Evolutionary conservation across 257 asterid genomes (phyloP).

Genomic region (Ocimum tenuiflorum): DNA sequence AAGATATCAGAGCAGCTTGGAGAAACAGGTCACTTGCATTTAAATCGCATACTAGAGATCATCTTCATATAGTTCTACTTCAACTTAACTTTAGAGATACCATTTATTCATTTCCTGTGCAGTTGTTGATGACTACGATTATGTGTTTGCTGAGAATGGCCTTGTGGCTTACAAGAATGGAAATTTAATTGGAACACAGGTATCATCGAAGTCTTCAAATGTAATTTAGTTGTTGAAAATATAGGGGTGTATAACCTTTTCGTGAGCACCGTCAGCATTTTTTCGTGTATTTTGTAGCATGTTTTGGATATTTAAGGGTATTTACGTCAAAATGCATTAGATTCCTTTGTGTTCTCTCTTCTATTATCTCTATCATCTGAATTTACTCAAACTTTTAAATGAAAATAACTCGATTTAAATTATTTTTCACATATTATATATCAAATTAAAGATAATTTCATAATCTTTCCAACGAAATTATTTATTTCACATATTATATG

Average conservation of each 20-base stretch:
- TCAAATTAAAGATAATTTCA: no score
- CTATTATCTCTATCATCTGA: no score
- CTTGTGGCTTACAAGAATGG: conserved; percentile 87
- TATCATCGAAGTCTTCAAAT: conserved; percentile 16
- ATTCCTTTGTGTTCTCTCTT: no score
- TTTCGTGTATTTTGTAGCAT: no score
- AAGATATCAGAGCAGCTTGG: conserved; percentile 98
- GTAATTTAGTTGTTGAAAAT: not conserved
- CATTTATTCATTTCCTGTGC: conserved; percentile 24
- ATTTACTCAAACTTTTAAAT: no score
- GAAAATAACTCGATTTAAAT: no score
- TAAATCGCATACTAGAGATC: not conserved
- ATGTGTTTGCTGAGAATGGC: conserved; percentile 85
- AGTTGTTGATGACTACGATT: conserved; percentile 75
- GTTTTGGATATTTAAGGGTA: no score
- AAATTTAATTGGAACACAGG: conserved; percentile 71
- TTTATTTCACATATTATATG: no score
- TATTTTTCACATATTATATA: no score
- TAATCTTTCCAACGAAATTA: no score
- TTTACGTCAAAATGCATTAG: no score
- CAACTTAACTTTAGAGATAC: conserved; percentile 7
- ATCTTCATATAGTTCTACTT: conserved; percentile 4
- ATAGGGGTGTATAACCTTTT: not conserved
- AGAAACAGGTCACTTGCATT: conserved; percentile 42
- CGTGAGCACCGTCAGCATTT: no score